Evolutionary conservation across 805 yeast genomes (phyloP), one percentile per base, ranked within the genome.

Genomic region (Barnettozyma sp.): DNA sequence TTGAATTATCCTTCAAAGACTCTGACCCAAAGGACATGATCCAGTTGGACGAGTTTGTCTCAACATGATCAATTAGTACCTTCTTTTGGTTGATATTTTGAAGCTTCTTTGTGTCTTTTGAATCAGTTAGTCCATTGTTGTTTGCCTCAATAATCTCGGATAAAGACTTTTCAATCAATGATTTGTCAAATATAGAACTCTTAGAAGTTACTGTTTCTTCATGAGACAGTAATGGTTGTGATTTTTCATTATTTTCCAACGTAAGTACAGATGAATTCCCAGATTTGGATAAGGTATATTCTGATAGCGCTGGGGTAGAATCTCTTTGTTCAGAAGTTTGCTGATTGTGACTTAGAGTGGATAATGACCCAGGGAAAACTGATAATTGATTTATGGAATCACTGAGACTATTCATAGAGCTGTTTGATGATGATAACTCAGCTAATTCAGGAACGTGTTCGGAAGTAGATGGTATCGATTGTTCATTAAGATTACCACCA

Each of bases 341-440:
- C n/a, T n/a, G n/a, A 2, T 21, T n/a, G 18, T 29, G 36, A 18
- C 22, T 35, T 27, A 36, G 34, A 12, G 35, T 45, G 33, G 48
- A 38, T 4, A 42, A 34, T 6, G 45, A 34, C 3, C 45, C 44
- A 10, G 46, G 46, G 17, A 30, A 32, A 4, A 39, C 24, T 2
- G 35, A 22, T n/a, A 38, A 22, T 10, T 34, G 24, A 12, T 33
- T 30, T 10, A 36, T 26, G 4, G 21, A 30, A n/a, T 46, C 49
- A 22, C 26, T 26, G 8, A 53, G 40, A 21, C 48, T 41, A 21
- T 42, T 45, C 6, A 45, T 35, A 4, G 56, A 51, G 9, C 54
- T 49, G 36, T 48, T 52, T 23, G 44, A 50, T 7, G 57, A 53
- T 14, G 56, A 53, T 3, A 51, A 16, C 24, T 41, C 48, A 9